Evolutionary conservation across 495 filamentous ascomycete species (phyloP).

Genomic region (Penicillium paxilli): DNA sequence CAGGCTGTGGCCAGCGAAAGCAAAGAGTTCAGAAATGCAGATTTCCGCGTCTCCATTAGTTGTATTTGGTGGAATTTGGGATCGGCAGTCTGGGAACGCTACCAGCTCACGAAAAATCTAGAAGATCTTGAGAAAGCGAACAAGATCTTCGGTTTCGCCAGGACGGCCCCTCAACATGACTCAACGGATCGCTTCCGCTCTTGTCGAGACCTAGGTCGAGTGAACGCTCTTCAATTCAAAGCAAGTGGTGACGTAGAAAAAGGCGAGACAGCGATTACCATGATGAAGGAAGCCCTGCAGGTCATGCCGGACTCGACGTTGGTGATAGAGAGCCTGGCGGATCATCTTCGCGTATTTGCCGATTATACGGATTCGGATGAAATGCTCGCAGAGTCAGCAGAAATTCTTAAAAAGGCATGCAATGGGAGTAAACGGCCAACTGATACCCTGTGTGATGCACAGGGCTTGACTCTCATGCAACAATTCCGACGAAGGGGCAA

Average conservation of each 20-base stretch:
- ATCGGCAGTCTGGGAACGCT: slow-evolving; percentile 1
- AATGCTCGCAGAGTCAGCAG: slow-evolving; percentile 1
- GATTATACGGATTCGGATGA: background rate
- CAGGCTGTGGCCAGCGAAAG: slow-evolving; percentile 2
- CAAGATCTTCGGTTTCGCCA: background rate
- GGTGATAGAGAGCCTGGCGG: slow-evolving; percentile 3
- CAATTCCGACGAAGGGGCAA: background rate
- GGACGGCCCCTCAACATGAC: background rate
- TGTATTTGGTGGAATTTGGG: slow-evolving; percentile 5
- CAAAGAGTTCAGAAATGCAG: background rate
- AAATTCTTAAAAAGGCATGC: background rate
- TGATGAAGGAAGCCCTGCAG: slow-evolving; percentile 2
- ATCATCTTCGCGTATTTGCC: slow-evolving; percentile 1
- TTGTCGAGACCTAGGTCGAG: slow-evolving; percentile 1
- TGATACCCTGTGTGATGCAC: background rate
- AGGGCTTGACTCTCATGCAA: background rate
- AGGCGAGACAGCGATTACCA: background rate
- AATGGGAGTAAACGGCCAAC: background rate
- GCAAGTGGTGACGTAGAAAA: background rate
- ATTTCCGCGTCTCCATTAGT: slow-evolving; percentile 4
- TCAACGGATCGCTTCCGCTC: slow-evolving; percentile 1
- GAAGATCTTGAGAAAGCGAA: slow-evolving; percentile 2
- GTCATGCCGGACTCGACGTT: slow-evolving; percentile 1
- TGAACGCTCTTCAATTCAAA: slow-evolving; percentile 2
- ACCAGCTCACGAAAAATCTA: background rate